Evolutionary conservation across 2,329 filamentous ascomycete genomes (phyloP).

Genomic region (Ophiosphaerella korrae): DNA sequence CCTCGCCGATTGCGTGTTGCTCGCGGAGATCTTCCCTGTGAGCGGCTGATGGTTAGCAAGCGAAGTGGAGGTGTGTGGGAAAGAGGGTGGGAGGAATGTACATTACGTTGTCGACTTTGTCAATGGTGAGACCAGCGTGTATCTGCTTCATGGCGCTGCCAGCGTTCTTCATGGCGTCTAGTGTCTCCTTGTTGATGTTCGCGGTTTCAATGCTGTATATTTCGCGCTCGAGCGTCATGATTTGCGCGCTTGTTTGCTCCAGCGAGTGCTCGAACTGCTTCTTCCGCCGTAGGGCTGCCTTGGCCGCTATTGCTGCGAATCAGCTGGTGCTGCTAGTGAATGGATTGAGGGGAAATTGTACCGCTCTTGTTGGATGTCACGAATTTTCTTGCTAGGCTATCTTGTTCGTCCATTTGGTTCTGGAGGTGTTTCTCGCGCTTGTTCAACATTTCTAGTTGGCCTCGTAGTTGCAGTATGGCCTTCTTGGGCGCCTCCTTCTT

Average conservation of each 20-base stretch:
- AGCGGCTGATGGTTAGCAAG: neutral
- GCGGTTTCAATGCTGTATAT: conserved; percentile 97
- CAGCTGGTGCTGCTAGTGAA: neutral
- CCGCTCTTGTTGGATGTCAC: conserved; percentile 88
- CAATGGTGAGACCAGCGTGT: conserved; percentile 85
- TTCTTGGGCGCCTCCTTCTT: conserved; percentile 95
- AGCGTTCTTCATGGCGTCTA: conserved; percentile 91
- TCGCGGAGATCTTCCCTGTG: conserved; percentile 85
- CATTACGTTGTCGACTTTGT: conserved; percentile 96
- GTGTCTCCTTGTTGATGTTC: conserved; percentile 97
- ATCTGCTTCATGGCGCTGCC: conserved; percentile 91
- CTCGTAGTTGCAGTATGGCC: conserved; percentile 85
- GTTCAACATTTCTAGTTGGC: conserved; percentile 95
- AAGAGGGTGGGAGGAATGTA: conserved; percentile 57
- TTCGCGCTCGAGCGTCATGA: conserved; percentile 90
- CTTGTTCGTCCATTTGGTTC: conserved; percentile 91
- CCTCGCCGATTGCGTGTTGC: conserved; percentile 89
- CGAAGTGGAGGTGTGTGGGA: neutral
- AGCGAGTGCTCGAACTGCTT: conserved; percentile 91
- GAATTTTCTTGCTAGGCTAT: conserved; percentile 84
- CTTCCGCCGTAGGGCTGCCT: conserved; percentile 88
- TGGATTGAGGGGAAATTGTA: conserved; percentile 55
- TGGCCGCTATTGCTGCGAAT: conserved; percentile 68
- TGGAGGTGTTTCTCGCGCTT: conserved; percentile 93
- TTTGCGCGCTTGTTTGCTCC: conserved; percentile 87